Base-by-base conservation (phyloP, 2,329 filamentous ascomycete genomes). In the Dothideomycetidae sp. region DNA sequence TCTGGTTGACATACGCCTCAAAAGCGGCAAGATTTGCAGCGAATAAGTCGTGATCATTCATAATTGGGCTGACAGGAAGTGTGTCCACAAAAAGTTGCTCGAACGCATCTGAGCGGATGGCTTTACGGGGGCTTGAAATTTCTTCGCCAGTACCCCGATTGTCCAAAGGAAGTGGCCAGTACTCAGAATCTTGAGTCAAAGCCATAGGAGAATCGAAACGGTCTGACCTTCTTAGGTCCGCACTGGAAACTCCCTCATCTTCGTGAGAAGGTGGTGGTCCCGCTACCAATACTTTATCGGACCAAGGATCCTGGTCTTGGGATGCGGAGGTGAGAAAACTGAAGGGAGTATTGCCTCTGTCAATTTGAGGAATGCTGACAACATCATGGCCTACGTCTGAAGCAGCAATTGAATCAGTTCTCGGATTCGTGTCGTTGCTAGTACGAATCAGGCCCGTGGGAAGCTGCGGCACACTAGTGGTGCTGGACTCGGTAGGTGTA, bases 21-120 rank as follows among this genome's bases (percentile, higher is more conserved):
- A 38, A 38, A 2, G 36, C 31, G 15, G 36, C 36, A 15, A 38
- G 18, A 13, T 38, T 38, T 11, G 29, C 28, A 13, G 14, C 16
- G 14, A 31, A 38, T n/a, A 19, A 10, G 4, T 38, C 36, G 14
- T 33, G 29, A 26, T 26, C 21, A n/a, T 26, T 7, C n/a, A 38
- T 10, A 4, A 28, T 19, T 10, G 43, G 43, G 11, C 40, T 45
- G 9, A 39, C 35, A 1, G 51, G 53, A 7, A 57, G 36, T 33
- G 46, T 52, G 18, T 51, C 43, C 5, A 57, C 48, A 37, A 56
- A 56, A 37, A 51, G 48, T 14, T 44, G 46, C 17, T 57, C 49
- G 28, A 56, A 57, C 5, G 37, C 43, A 39, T 56, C 49, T 7
- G 49, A 51, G 19, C 45, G 46, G 18, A 56, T 42, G 5, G 51